These are phyloP conservation scores for Euphorbia schlechtendalii DNA, from an alignment of 441 rosid genomes.

Conservation along the genomic window DNA sequence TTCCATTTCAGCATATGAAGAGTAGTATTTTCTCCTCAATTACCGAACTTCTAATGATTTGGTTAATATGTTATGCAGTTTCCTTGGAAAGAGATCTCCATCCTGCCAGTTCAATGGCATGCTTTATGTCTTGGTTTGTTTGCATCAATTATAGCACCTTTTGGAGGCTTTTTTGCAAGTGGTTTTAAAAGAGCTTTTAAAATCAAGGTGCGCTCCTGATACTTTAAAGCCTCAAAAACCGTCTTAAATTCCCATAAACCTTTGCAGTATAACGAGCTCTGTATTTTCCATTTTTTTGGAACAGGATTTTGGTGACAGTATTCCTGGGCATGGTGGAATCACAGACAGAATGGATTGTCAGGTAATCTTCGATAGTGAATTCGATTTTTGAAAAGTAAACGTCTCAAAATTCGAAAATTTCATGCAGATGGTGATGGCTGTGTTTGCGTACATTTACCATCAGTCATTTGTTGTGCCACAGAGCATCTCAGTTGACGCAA, in stretches of 20 bases:
- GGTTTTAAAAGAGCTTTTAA: conserved; percentile 94
- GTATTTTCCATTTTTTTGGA: conserved; percentile 11
- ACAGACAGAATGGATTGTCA: conserved; percentile 97
- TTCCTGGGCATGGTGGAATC: conserved; percentile 94
- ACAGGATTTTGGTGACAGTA: conserved; percentile 96
- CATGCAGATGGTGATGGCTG: conserved; percentile 94
- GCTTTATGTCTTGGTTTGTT: conserved; percentile 78
- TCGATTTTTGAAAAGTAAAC: too few species aligned
- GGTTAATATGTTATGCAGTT: conserved; percentile 34
- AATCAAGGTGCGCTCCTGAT: conserved; percentile 47
- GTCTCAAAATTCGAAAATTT: background rate
- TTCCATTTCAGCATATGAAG: background rate
- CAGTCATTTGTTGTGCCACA: conserved; percentile 64
- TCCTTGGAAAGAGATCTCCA: conserved; percentile 65
- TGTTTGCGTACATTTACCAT: conserved; percentile 84
- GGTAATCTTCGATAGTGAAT: conserved; percentile 42
- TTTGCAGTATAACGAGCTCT: too few species aligned
- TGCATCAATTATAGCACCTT: conserved; percentile 96
- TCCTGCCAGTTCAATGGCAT: conserved; percentile 88
- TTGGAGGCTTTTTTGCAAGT: conserved; percentile 93
- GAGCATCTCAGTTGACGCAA: conserved; percentile 53
- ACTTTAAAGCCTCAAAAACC: background rate
- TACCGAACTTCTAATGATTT: background rate
- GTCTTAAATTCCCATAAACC: too few species aligned
- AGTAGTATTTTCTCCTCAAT: background rate